phyloP scores from a whole-genome alignment of 2,329 filamentous ascomycete species.

The Mollisiaceae sp. region DNA sequence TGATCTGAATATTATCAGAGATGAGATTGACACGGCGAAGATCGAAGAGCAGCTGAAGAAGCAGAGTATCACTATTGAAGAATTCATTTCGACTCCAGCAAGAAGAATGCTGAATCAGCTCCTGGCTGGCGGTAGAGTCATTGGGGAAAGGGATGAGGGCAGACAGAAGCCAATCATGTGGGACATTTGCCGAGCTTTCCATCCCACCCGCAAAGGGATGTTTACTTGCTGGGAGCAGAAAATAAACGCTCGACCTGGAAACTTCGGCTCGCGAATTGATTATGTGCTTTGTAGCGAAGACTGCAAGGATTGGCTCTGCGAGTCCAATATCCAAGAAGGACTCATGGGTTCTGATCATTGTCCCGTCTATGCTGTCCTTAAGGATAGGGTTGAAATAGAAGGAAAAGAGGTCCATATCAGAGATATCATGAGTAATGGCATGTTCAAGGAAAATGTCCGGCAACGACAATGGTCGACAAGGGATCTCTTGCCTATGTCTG shows the following conservation, averaged over 20 bases:
- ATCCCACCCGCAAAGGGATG: conserved; percentile 84
- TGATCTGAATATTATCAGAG: conserved; percentile 80
- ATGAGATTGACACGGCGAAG: conserved; percentile 73
- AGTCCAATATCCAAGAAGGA: conserved; percentile 89
- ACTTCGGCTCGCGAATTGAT: conserved; percentile 91
- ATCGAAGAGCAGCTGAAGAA: conserved; percentile 74
- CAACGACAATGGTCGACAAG: conserved; percentile 69
- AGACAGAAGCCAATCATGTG: conserved; percentile 75
- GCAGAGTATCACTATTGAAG: conserved; percentile 67
- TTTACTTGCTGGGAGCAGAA: conserved; percentile 97
- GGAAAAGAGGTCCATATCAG: conserved; percentile 58
- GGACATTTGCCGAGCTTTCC: conserved; percentile 83
- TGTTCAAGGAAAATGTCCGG: conserved; percentile 71
- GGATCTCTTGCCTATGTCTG: conserved; percentile 75
- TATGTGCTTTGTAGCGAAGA: conserved; percentile 84
- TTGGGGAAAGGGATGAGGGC: conserved; percentile 69
- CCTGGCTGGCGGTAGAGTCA: conserved; percentile 73
- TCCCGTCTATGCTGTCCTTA: conserved; percentile 81
- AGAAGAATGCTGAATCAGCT: conserved; percentile 85
- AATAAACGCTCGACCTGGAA: conserved; percentile 93
- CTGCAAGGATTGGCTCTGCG: conserved; percentile 80
- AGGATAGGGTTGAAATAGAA: conserved; percentile 62
- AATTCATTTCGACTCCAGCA: conserved; percentile 75
- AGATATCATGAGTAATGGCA: conserved; percentile 82
- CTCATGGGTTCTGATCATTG: conserved; percentile 96